phyloP scores from a whole-genome alignment of 2,329 filamentous ascomycete species.

The Daldinia sp. region DNA sequence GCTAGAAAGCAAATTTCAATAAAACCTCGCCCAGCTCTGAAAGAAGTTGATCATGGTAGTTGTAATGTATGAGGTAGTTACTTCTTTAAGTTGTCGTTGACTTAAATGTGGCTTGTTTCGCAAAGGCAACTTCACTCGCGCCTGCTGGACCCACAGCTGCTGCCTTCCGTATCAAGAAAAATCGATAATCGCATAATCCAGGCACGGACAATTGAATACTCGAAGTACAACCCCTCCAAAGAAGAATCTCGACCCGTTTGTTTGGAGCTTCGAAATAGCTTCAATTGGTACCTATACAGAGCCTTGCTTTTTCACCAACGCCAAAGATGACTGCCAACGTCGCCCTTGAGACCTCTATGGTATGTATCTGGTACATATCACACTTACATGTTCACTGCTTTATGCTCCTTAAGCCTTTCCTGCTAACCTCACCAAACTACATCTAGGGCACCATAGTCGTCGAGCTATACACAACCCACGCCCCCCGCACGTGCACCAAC shows the following conservation, averaged over 20 bases:
- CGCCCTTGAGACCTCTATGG: slow-evolving; percentile 87
- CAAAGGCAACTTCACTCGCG: neutral
- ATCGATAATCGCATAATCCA: slow-evolving; percentile 6
- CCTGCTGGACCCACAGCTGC: neutral
- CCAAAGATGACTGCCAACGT: slow-evolving; percentile 79
- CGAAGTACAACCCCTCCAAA: slow-evolving; percentile 34
- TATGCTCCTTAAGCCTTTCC: too few species aligned
- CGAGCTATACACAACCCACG: slow-evolving; percentile 91
- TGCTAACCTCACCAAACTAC: slow-evolving; percentile 10
- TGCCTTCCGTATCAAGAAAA: slow-evolving; percentile 15
- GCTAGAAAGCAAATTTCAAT: too few species aligned
- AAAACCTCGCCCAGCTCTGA: slow-evolving; percentile 11
- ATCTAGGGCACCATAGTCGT: slow-evolving; percentile 81
- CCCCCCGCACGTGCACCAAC: slow-evolving; percentile 89
- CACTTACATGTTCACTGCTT: too few species aligned
- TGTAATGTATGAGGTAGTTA: neutral
- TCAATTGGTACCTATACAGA: neutral
- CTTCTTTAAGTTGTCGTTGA: neutral
- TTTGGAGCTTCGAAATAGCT: slow-evolving; percentile 26
- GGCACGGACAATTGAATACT: slow-evolving; percentile 2
- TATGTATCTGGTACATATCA: slow-evolving; percentile 53
- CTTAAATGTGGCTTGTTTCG: slow-evolving; percentile 2
- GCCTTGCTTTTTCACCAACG: too few species aligned
- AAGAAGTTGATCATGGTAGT: slow-evolving; percentile 9
- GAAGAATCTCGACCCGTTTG: slow-evolving; percentile 6